Percentiles rank a stretch among this genome's conserved stretches.
Conservation (phyloP, 2,329 filamentous ascomycete genomes). For the Botrytis byssoidea region DNA sequence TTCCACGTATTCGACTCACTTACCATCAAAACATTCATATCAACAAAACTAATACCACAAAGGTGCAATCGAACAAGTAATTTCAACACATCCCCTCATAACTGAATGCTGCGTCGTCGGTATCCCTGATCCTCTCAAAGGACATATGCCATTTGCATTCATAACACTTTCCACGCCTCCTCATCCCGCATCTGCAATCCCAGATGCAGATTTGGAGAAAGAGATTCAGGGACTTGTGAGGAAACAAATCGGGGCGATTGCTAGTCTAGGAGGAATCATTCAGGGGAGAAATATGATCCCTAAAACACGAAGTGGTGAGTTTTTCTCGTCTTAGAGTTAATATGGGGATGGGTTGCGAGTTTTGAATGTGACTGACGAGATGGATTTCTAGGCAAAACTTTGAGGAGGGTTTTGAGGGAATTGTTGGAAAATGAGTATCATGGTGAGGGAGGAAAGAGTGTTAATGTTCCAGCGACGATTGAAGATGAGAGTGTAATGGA, state of each 20-base stretch:
- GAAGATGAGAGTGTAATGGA: constrained; percentile 76
- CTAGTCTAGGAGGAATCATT: constrained; percentile 80
- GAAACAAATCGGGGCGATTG: constrained; percentile 82
- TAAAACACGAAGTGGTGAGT: constrained; percentile 60
- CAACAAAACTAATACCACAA: constrained; percentile 5
- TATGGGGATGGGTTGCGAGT: neutral
- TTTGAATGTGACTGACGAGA: constrained; percentile 46
- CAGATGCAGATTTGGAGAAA: constrained; percentile 45
- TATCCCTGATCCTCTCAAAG: constrained; percentile 82
- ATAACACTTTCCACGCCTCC: constrained; percentile 58
- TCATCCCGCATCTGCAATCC: constrained; percentile 52
- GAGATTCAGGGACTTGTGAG: constrained; percentile 75
- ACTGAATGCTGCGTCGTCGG: constrained; percentile 85
- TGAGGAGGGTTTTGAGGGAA: constrained; percentile 78
- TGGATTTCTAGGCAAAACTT: constrained; percentile 74
- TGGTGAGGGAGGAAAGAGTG: constrained; percentile 67
- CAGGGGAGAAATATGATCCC: constrained; percentile 85
- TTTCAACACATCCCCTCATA: constrained; percentile 74
- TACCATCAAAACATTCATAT: neutral
- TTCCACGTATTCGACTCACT: neutral
- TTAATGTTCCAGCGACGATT: constrained; percentile 78
- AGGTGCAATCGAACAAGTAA: constrained; percentile 88
- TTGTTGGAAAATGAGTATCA: constrained; percentile 83
- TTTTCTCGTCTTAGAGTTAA: no score
- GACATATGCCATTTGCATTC: constrained; percentile 89